These are phyloP conservation scores for Aquilaria malaccensis DNA, from an alignment of 345 rosid genomes.

Conservation along the genomic window DNA sequence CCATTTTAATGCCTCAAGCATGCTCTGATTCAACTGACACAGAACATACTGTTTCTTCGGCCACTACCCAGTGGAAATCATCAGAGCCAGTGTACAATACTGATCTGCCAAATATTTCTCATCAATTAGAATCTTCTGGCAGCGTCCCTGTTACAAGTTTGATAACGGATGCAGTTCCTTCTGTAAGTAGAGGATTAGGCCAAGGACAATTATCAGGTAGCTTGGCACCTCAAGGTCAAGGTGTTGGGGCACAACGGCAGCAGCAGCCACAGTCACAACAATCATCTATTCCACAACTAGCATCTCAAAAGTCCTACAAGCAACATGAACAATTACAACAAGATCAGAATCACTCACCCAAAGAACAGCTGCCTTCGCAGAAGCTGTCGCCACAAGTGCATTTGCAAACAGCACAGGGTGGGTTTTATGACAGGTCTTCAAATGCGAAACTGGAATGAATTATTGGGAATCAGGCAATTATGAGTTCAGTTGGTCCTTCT, in stretches of 20 bases:
- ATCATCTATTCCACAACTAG: constrained; percentile 29
- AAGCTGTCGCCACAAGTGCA: constrained; percentile 58
- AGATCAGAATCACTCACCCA: constrained; percentile 28
- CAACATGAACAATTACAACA: constrained; percentile 39
- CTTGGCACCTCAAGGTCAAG: constrained; percentile 37
- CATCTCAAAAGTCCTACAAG: constrained; percentile 46
- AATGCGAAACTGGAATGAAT: constrained; percentile 61
- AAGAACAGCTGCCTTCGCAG: constrained; percentile 24
- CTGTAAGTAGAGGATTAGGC: constrained; percentile 42
- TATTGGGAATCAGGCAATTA: constrained; percentile 37
- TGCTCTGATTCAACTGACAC: constrained; percentile 36
- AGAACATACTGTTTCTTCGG: constrained; percentile 34
- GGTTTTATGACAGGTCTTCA: constrained; percentile 48
- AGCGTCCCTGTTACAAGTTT: constrained; percentile 40
- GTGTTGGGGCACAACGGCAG: constrained; percentile 40
- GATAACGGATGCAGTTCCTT: constrained; percentile 42
- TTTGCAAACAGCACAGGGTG: constrained; percentile 54
- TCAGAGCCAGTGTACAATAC: constrained; percentile 43
- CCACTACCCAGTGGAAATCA: constrained; percentile 42
- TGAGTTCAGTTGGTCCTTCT: constrained; percentile 37
- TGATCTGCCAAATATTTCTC: constrained; percentile 29
- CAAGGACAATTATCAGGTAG: constrained; percentile 60
- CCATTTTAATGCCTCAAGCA: constrained; percentile 32
- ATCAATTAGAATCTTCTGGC: constrained; percentile 39
- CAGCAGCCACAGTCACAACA: constrained; percentile 35